Base-by-base conservation (phyloP, 441 rosid genomes). In the Bruguiera hainesii region DNA sequence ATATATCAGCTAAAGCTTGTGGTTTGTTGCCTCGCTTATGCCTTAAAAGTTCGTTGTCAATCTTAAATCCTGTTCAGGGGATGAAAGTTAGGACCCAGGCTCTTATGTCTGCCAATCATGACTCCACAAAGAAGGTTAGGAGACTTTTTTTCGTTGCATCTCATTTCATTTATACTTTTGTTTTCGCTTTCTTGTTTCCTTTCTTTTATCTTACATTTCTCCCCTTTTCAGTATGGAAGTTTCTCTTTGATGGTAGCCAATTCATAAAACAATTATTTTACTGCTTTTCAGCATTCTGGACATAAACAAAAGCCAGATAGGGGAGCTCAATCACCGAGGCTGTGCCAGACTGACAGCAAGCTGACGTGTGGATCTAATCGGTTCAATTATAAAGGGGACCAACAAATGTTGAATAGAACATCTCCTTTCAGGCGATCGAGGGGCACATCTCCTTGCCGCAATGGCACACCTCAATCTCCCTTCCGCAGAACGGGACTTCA, bases 1-100 rank as follows among this genome's bases (percentile, higher is more conserved):
- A 75, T 65, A 57, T 85, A 74, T 70, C 88, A 29, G 82, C 80
- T 63, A 89, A 82, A 80, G 93, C 83, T 49, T 90, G 98, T 71
- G 94, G 96, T 18, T 78, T 90, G 71, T 72, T 95, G 71, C 93
- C 96, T 68, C 86, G 82, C 15, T 68, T 90, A 50, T 87, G 93
- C 77, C 73, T 88, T 31, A 88, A 81, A 78, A 88, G 80, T 63
- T 82, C 96, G 49, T n/a, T 84, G 51, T 51, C 75, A 62, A 84
- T 89, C 73, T 69, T 89, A 39, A 85, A 84, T 68, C 89, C 94
- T 49, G 75, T 86, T 33, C 88, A 88, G 16, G 89, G 80, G 29
- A 60, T 89, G 72, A 89, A 86, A 82, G 29, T 72, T 6, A 78
- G 82, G 78, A 64, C 76, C 26, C 78, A 67, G 58, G 77, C 83